Evolutionary conservation across 805 yeast species (phyloP), one percentile per base, ranked within the genome.

Genomic region (Yarrowia hollandica): DNA sequence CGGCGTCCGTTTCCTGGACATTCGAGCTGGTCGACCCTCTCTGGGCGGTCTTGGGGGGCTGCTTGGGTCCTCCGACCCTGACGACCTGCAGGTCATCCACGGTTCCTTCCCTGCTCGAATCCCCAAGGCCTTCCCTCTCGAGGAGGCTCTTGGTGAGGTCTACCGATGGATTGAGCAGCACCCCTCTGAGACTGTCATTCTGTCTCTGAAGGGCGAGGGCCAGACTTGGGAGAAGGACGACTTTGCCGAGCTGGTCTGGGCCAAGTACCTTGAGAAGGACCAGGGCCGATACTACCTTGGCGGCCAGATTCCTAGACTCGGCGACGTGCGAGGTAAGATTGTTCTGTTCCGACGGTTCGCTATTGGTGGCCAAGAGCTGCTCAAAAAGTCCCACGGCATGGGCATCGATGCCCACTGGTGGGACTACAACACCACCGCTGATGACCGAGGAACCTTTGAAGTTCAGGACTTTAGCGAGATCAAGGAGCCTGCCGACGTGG

Each of bases 381-480:
- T 77, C 30, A 62, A 61, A n/a, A 54, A 60, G 15, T 64, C 66
- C 48, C 61, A 62, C 34, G 68, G 77, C 30, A 81, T 78, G 65
- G 94, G 94, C 10, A 80, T 86, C 61, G 84, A 84, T 28, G 90
- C 90, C 11, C 71, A 82, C 3, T 72, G 77, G 62, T 87, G 92
- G 91, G 64, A 71, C 28, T 83, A 84, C 72, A 84, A 85, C 70
- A 78, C 86, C 62, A 76, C 81, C 8, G 81, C 81, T 61, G 89
- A 84, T 65, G 88, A 84, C 67, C 74, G 85, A 57, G 87, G 86
- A 10, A 31, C 66, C 3, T 74, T 84, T 66, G 81, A 79, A 21
- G 88, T 86, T 15, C 94, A 87, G 71, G 94, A 87, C 70, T 86
- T 77, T 74, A 84, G 88, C 72, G 90, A 85, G 68, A 75, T 87